Percentiles rank a stretch among this genome's conserved stretches.
phyloP scores from a whole-genome alignment of 352 stramenopile genomes.

The Phytophthora cryptogea region DNA sequence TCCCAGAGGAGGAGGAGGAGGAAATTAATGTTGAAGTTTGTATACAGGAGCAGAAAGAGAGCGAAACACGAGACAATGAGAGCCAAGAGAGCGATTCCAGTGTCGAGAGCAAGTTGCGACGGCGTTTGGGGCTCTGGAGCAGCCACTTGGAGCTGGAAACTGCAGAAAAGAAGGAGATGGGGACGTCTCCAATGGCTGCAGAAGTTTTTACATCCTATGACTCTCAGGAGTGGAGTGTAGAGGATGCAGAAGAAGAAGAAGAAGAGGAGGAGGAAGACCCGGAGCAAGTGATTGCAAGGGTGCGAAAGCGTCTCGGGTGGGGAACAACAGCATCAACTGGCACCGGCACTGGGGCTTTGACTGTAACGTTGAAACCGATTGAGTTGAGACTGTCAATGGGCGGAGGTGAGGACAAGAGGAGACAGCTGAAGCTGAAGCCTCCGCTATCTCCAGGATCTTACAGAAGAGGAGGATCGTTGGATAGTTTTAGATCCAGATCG shows the following conservation, averaged over 20 bases:
- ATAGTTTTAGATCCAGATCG: constrained; percentile 2
- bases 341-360: not conserved
- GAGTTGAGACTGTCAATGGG: constrained; percentile 14
- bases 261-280: constrained; percentile 34
- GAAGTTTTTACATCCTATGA: constrained; percentile 15
- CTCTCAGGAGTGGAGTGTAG: constrained; percentile 12
- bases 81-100: constrained; percentile 18
- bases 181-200: not conserved
- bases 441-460: constrained; percentile 15
- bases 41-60: not conserved
- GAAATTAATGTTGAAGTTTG: constrained; percentile 1
- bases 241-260: constrained; percentile 16
- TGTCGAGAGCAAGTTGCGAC: constrained; percentile 32
- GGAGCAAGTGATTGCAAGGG: constrained; percentile 62
- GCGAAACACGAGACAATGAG: not conserved
- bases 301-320: constrained; percentile 60
- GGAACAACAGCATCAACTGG: not conserved
- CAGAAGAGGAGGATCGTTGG: not conserved
- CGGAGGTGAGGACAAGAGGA: constrained; percentile 1
- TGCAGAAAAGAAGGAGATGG: not conserved
- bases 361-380: constrained; percentile 5
- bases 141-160: not conserved
- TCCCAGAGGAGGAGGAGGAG: constrained; percentile 27
- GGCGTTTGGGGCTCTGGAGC: constrained; percentile 13
- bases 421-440: constrained; percentile 10